Evolutionary conservation across 2,329 filamentous ascomycete genomes (phyloP), one percentile per base, ranked within the genome.

Genomic region (Colletotrichum agaves): DNA sequence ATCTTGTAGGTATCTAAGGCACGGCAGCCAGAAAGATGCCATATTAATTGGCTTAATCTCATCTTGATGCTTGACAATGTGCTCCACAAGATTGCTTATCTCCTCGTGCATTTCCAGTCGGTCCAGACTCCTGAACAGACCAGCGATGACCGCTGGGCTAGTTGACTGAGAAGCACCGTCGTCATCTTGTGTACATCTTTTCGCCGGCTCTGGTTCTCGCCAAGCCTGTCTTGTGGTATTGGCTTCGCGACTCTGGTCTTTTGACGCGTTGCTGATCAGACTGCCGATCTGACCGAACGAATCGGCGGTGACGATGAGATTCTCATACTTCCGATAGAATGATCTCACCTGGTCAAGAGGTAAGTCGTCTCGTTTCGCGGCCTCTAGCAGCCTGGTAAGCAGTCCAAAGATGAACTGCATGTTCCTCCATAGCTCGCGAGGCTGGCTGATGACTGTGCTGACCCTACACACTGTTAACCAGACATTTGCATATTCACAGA

Each of bases 11-110:
- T 15, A n/a, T 5, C 19, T 64, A 3, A 68, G 37, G 10, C 50
- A 44, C 21, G 61, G 65, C 31, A 68, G 47, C 65, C 65, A 68
- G 15, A 68, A 8, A 3, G 39, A 21, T n/a, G 61, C 55, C 46
- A 68, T 60, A 11, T 68, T 47, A 43, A 68, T 65, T 2, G 61
- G 61, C 55, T n/a, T 44, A 17, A 68, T 65, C 19, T 68, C 47
- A 12, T 44, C 17, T 15, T 55, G n/a, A 6, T 41, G 35, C 5
- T n/a, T 4, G 17, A 59, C 41, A 21, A 68, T 65, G 3, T 49
- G 35, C 8, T 56, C 27, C 5, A 55, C 55, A 7, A 68, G 23
- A 19, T 47, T n/a, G 13, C 13, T 3, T 3, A 41, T 39, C 33
- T 68, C 52, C 37, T 64, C 53, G 21, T 27, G 23, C 53, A 68